These are phyloP conservation scores for Alternaria arborescens DNA, from an alignment of 2,329 filamentous ascomycete genomes.

Conservation along the genomic window DNA sequence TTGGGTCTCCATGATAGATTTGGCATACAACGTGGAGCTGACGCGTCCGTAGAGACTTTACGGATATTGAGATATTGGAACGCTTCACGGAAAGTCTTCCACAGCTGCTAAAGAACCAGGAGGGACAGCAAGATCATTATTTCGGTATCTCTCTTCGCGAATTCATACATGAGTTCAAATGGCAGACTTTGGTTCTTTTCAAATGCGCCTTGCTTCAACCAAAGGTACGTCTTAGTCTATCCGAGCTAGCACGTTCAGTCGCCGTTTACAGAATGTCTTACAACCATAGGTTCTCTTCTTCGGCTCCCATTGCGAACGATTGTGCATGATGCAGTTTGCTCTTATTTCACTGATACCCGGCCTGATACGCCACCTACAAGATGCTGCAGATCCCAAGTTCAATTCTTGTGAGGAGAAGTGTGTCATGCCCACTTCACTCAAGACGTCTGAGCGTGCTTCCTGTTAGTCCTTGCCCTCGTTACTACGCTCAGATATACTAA, in stretches of 20 bases:
- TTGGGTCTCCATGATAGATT: slow-evolving; percentile 11
- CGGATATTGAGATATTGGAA: slow-evolving; percentile 86
- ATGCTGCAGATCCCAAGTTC: slow-evolving; percentile 93
- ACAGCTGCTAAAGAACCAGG: slow-evolving; percentile 65
- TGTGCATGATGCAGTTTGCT: slow-evolving; percentile 99
- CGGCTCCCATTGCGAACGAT: slow-evolving; percentile 89
- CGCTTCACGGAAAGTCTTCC: slow-evolving; percentile 89
- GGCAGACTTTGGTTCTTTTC: slow-evolving; percentile 91
- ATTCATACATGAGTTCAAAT: slow-evolving; percentile 91
- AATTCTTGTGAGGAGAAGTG: slow-evolving; percentile 81
- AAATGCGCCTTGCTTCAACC: slow-evolving; percentile 94
- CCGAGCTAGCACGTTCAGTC: not conserved
- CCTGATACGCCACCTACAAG: slow-evolving; percentile 87
- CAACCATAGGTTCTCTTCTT: slow-evolving; percentile 90
- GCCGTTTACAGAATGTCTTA: slow-evolving; percentile 19
- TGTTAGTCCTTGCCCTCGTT: slow-evolving; percentile 51
- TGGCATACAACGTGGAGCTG: slow-evolving; percentile 11
- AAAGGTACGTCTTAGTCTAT: slow-evolving; percentile 68
- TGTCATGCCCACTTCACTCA: slow-evolving; percentile 80
- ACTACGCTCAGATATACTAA: slow-evolving; percentile 24
- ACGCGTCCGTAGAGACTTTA: slow-evolving; percentile 71
- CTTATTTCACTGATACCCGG: slow-evolving; percentile 94
- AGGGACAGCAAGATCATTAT: slow-evolving; percentile 83
- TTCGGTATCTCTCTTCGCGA: slow-evolving; percentile 87
- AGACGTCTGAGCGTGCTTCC: slow-evolving; percentile 90